Base-by-base conservation (phyloP, 768 basidiomycete species). In the Boletus vinaceobasis region DNA sequence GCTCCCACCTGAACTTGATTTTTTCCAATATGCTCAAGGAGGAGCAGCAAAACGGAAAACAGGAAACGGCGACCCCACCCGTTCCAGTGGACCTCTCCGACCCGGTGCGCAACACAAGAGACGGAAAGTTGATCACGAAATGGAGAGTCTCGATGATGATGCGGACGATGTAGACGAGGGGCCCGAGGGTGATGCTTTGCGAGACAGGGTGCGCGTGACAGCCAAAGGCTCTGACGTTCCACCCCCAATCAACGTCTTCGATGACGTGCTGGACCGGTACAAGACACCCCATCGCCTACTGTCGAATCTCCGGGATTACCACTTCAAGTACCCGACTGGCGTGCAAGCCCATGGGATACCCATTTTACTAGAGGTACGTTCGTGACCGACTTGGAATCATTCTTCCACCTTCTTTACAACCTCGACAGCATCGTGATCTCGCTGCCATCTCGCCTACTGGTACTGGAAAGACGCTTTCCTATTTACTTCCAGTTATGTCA, bases 381-480 rank as follows among this genome's bases (percentile, higher is more conserved):
- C 4, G 62, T 36, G 36, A 45, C 11, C 45, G 3, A 13, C 35
- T 17, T 46, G 38, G 14, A 29, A 62, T 55, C 26, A 26, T 48
- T 26, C 1, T 13, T 49, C 11, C 10, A 21, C 8, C 23, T 31
- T 38, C 7, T 19, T 60, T 21, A 50, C 48, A 21, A 27, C 35
- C 13, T 43, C 38, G 23, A 29, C 55, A 91, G 91, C 77, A 76
- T 57, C 85, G 90, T 53, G 96, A 99, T 71, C 77, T 97, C 23
- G 87, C 90, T 50, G 96, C 95, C 29, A 89, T 98, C 19, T 97
- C 97, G 1, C 97, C 97, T 0, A 99, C 97, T 6, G 97, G 97
- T 47, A 95, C 92, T 10, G 97, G 97, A 56, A 99, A 99, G 76
- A 99, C 97, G 1, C 77, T 98, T 7, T 83, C 94, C 0, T 99